Conservation (phyloP, 2,329 filamentous ascomycete species). For the Chaetomium strumarium region DNA sequence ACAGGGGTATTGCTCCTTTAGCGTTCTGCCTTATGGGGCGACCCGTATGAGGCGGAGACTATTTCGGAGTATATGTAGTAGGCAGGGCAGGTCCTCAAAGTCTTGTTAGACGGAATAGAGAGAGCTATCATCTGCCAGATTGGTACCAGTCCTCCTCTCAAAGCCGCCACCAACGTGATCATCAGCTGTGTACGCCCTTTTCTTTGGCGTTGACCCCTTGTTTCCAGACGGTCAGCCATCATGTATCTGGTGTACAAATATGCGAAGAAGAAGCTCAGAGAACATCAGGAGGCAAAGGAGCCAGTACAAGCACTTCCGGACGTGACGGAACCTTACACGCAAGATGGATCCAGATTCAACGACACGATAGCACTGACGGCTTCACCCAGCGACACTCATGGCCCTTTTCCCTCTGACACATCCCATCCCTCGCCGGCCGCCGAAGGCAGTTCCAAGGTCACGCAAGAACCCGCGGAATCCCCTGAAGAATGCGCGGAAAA, state of each 20-base stretch:
- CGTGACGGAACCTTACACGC: neutral
- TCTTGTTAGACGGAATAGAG: neutral
- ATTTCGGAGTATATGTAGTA: neutral
- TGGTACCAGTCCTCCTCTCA: neutral
- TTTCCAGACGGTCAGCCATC: conserved; percentile 14
- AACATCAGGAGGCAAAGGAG: conserved; percentile 11
- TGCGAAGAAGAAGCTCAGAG: conserved; percentile 19
- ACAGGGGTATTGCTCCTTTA: too few relatives aligned
- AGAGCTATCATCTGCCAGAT: neutral
- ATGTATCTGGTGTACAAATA: conserved; percentile 25
- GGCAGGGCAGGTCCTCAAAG: neutral
- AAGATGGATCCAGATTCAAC: neutral
- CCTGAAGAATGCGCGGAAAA: conserved; percentile 30
- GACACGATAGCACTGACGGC: neutral
- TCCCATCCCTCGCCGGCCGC: neutral
- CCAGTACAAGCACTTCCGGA: neutral
- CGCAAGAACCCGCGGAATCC: conserved; percentile 14
- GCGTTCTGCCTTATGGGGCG: neutral
- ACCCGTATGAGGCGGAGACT: neutral
- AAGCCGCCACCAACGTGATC: neutral
- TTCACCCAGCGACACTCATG: neutral
- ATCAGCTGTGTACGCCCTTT: neutral
- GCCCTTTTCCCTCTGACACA: neutral
- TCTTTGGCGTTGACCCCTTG: neutral
- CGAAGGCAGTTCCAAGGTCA: neutral